These are phyloP conservation scores for Tylopilus rubrobrunneus DNA, from an alignment of 768 basidiomycete species.

Conservation along the genomic window DNA sequence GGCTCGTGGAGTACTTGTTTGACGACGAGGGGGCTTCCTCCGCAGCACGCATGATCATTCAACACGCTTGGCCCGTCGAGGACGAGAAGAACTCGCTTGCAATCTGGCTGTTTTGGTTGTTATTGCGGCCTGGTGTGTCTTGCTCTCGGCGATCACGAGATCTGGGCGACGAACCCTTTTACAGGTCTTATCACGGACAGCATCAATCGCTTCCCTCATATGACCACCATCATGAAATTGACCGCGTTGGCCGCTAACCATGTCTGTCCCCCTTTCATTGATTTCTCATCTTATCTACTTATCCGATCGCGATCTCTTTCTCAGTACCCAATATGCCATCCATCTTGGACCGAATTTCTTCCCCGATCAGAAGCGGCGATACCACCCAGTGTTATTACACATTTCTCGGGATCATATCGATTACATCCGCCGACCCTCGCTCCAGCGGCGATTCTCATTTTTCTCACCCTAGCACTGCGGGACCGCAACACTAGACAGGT, in stretches of 20 bases:
- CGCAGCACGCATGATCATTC: conserved; percentile 38
- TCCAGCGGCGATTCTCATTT: conserved; percentile 68
- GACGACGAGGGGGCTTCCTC: conserved; percentile 53
- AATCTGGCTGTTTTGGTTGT: conserved; percentile 80
- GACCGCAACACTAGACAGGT: neutral
- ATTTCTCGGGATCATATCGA: conserved; percentile 44
- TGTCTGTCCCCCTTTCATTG: conserved; percentile 34
- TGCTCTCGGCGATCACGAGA: neutral
- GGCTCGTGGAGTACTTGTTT: conserved; percentile 70
- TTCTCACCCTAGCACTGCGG: conserved; percentile 48
- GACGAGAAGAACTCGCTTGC: conserved; percentile 52
- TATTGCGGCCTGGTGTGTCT: conserved; percentile 56
- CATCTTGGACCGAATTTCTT: conserved; percentile 56
- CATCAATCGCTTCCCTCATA: conserved; percentile 40
- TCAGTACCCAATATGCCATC: conserved; percentile 60
- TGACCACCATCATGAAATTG: conserved; percentile 50
- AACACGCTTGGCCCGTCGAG: conserved; percentile 54
- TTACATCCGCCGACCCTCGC: conserved; percentile 61
- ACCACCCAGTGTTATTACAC: conserved; percentile 25
- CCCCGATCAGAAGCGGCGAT: conserved; percentile 29
- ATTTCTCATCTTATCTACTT: conserved; percentile 2
- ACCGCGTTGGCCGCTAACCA: conserved; percentile 66
- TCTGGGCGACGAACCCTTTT: conserved; percentile 4
- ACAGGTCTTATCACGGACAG: conserved; percentile 48
- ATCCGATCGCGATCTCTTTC: conserved; percentile 4